Base-by-base conservation (phyloP, 176 grass and related monocot genomes). In the Carex cristatella region DNA sequence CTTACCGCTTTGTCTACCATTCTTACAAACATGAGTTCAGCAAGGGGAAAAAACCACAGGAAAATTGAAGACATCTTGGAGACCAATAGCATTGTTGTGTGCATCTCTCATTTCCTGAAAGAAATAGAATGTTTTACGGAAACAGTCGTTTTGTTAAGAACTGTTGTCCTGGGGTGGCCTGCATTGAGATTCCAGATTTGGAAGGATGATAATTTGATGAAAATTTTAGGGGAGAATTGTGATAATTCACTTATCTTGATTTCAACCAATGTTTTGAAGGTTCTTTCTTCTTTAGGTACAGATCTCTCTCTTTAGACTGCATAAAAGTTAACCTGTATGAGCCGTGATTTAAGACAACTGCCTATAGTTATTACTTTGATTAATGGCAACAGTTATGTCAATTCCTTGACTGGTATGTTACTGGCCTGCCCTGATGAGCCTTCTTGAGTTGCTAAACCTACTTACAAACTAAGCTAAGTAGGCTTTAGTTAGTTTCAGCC, bases 201-300 rank as follows among this genome's bases (percentile, higher is more conserved):
- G 89, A 93, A 85, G 65, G 91, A 98, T 60, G 42, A 28, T 72
- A 86, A 78, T 35, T 57, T 95, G 81, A 93, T 98, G 91, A 66
- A 1, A 0, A 90, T 87, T 80, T 69, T 98, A 61, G 53, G 62
- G 61, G 80, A 86, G 23, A 87, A 89, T 54, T 89, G 63, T 88
- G 28, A 69, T 68, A 27, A 57, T 27, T 23, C 82, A 65, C 83
- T 92, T 69, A 79, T 69, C 31, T 62, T 14, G 30, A 62, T 98
- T 92, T 61, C 69, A 51, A 67, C 85, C 69, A 86, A 83, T 78
- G 81, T 88, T 78, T 44, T 95, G 61, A 92, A 88, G 70, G 53
- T 98, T 28, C 91, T 81, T 88, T 91, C 93, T 93, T 90, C 91
- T 82, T 84, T 98, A 93, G 93, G 95, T 98, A 95, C 85, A 69